phyloP scores from a whole-genome alignment of 306 rosid genomes.

The cucumber (Cucumis sativus) region Cucumber_9930_V3 NC_026657.2:3369001-3369500 shows the following conservation, averaged over 20 bases:
- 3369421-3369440: conserved; percentile 65
- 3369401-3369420: conserved; percentile 91
- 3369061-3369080: conserved; percentile 55
- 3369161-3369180: conserved; percentile 57
- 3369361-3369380: neutral
- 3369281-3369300: conserved; percentile 97
- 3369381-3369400: neutral
- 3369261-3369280: conserved; percentile 97
- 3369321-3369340: conserved; percentile 15
- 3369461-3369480: conserved; percentile 76
- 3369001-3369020: conserved; percentile 88
- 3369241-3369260: conserved; percentile 77
- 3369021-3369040: conserved; percentile 91
- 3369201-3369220: conserved; percentile 35
- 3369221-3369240: conserved; percentile 90
- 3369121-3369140: conserved; percentile 92
- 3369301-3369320: conserved; percentile 90
- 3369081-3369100: conserved; percentile 91
- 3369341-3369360: neutral
- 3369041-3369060: conserved; percentile 76
- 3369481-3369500: conserved; percentile 98
- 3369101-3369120: conserved; percentile 75
- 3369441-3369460: conserved; percentile 88
- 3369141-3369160: conserved; percentile 76
- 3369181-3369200: conserved; percentile 29